phyloP scores from a whole-genome alignment of 148 eudicot genomes.

The Chenopodium berlandieri region DNA sequence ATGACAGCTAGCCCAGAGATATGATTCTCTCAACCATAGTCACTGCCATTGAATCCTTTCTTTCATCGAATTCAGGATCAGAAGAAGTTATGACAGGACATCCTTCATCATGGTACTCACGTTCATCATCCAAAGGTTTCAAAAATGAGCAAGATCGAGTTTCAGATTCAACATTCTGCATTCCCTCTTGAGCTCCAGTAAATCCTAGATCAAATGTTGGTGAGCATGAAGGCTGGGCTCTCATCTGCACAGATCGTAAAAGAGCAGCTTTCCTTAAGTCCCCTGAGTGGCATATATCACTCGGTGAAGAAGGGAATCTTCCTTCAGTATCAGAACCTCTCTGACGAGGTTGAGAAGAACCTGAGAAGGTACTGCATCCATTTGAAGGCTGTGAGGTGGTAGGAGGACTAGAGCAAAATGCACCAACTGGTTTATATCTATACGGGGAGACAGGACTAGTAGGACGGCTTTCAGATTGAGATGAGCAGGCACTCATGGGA shows the following conservation, averaged over 20 bases:
- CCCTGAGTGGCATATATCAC: constrained; percentile 95
- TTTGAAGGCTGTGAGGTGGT: constrained; percentile 46
- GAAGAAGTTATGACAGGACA: constrained; percentile 37
- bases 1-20: constrained; percentile 20
- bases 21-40: constrained; percentile 40
- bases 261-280: constrained; percentile 89
- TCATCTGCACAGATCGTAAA: constrained; percentile 90
- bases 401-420: constrained; percentile 52
- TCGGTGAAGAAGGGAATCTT: constrained; percentile 92
- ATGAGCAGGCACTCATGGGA: constrained; percentile 48
- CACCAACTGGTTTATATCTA: constrained; percentile 56
- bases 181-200: constrained; percentile 41
- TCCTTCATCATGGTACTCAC: constrained; percentile 46
- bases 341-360: constrained; percentile 63
- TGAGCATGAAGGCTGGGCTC: constrained; percentile 66
- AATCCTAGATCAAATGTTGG: constrained; percentile 46
- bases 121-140: constrained; percentile 61
- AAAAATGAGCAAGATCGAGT: constrained; percentile 51
- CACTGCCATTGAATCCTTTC: constrained; percentile 31
- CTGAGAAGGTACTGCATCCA: constrained; percentile 1
- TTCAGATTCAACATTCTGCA: constrained; percentile 44
- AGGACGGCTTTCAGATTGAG: constrained; percentile 78
- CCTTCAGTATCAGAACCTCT: constrained; percentile 85
- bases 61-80: constrained; percentile 34
- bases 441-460: constrained; percentile 94